Conservation (phyloP, 345 rosid species). For the Acer negundo region DNA sequence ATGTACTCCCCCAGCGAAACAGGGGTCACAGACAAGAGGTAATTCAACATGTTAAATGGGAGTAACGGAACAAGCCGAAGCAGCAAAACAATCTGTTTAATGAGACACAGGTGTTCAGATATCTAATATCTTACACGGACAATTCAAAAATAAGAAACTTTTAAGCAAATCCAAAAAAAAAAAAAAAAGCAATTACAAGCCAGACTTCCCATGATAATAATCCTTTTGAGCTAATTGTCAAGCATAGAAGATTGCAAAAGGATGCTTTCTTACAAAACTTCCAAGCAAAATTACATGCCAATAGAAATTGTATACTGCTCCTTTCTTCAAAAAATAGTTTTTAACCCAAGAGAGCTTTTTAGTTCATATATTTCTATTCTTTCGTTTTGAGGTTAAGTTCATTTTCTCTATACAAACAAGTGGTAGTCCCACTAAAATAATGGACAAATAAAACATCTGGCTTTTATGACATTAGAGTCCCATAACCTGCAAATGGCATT, state of each 20-base stretch:
- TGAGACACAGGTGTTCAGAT: slow-evolving; percentile 19
- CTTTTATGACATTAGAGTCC: background rate
- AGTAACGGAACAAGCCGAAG: slow-evolving; percentile 97
- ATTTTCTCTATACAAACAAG: background rate
- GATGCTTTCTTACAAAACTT: background rate
- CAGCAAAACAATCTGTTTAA: slow-evolving; percentile 73
- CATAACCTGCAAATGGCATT: background rate
- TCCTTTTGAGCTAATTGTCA: background rate
- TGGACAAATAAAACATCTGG: background rate
- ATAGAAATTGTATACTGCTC: background rate
- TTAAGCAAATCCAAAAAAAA: background rate
- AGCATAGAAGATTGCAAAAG: background rate
- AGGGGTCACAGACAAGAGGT: slow-evolving; percentile 94
- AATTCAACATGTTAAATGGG: slow-evolving; percentile 93
- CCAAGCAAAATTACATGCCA: background rate
- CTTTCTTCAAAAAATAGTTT: background rate
- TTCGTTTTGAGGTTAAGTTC: background rate
- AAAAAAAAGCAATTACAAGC: background rate
- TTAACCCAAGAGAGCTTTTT: background rate
- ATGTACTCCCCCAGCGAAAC: slow-evolving; percentile 74
- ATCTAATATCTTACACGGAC: slow-evolving; percentile 13
- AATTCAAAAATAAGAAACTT: background rate
- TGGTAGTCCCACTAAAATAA: background rate
- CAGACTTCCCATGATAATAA: background rate
- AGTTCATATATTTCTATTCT: background rate